phyloP scores from a whole-genome alignment of 2,329 filamentous ascomycete species.

The Cadophora gregata region DNA sequence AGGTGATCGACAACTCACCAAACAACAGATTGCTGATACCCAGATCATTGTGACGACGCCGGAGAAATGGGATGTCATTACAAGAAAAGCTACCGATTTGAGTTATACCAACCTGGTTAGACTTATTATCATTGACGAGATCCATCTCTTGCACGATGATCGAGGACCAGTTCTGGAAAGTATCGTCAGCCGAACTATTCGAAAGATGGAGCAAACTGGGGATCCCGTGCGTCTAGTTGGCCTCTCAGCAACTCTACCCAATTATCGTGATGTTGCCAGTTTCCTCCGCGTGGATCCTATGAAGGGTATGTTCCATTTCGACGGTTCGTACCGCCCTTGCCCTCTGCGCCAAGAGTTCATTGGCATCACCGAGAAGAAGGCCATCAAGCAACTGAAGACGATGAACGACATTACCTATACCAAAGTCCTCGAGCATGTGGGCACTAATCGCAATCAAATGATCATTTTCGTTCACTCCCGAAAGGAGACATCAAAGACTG shows the following conservation, averaged over 20 bases:
- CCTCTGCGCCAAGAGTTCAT: slow-evolving; percentile 97
- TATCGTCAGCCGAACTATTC: slow-evolving; percentile 92
- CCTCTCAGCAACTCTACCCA: slow-evolving; percentile 92
- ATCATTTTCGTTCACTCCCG: slow-evolving; percentile 98
- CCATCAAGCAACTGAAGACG: slow-evolving; percentile 97
- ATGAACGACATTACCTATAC: slow-evolving; percentile 99
- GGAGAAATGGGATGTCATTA: slow-evolving; percentile 99
- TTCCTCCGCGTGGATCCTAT: slow-evolving; percentile 88
- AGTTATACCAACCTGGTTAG: slow-evolving; percentile 98
- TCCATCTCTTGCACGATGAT: slow-evolving; percentile 96
- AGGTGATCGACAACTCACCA: slow-evolving; percentile 96
- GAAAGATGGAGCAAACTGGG: slow-evolving; percentile 90
- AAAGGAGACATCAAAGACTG: slow-evolving; percentile 98
- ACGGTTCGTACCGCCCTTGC: slow-evolving; percentile 91
- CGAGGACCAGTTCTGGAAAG: slow-evolving; percentile 96
- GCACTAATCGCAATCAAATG: slow-evolving; percentile 94
- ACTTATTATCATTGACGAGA: slow-evolving; percentile 96
- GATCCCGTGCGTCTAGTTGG: slow-evolving; percentile 92
- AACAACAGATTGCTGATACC: slow-evolving; percentile 97
- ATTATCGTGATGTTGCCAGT: slow-evolving; percentile 94
- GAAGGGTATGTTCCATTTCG: slow-evolving; percentile 94
- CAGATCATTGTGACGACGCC: slow-evolving; percentile 98
- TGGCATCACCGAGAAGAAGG: slow-evolving; percentile 95
- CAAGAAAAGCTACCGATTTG: slow-evolving; percentile 93
- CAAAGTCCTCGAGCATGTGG: slow-evolving; percentile 96